phyloP scores from a whole-genome alignment of 495 filamentous ascomycete species.

The Melanomma pulvis-pyrius region DNA sequence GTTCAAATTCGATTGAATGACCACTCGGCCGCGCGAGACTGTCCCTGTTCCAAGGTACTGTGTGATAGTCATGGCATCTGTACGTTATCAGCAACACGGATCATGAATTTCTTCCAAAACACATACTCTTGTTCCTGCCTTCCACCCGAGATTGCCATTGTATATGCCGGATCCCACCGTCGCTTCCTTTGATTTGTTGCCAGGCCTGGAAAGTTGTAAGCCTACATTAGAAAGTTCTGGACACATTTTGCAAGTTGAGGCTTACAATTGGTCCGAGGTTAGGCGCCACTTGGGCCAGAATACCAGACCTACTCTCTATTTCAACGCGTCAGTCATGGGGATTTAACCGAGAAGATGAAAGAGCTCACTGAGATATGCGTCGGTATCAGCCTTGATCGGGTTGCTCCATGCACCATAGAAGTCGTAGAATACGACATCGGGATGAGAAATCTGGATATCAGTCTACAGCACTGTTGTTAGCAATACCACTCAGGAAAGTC shows the following conservation, averaged over 20 bases:
- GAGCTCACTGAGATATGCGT: slow-evolving; percentile 46
- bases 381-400: slow-evolving; percentile 51
- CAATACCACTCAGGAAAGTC: background rate
- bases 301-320: slow-evolving; percentile 56
- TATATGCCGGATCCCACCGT: slow-evolving; percentile 66
- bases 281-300: slow-evolving; percentile 69
- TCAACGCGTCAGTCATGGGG: background rate
- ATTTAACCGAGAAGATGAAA: background rate
- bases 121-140: slow-evolving; percentile 26
- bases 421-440: slow-evolving; percentile 63
- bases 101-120: background rate
- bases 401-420: slow-evolving; percentile 62
- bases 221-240: background rate
- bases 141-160: slow-evolving; percentile 70
- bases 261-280: slow-evolving; percentile 60
- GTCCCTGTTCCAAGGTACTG: slow-evolving; percentile 67
- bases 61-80: slow-evolving; percentile 60
- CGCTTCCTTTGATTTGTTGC: slow-evolving; percentile 58
- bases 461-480: slow-evolving; percentile 56
- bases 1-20: slow-evolving; percentile 56
- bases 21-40: slow-evolving; percentile 63
- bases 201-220: slow-evolving; percentile 47
- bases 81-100: slow-evolving; percentile 10
- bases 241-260: background rate
- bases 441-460: slow-evolving; percentile 64